Conservation (phyloP, 176 grass and related monocot genomes). For the Puya raimondii region DNA sequence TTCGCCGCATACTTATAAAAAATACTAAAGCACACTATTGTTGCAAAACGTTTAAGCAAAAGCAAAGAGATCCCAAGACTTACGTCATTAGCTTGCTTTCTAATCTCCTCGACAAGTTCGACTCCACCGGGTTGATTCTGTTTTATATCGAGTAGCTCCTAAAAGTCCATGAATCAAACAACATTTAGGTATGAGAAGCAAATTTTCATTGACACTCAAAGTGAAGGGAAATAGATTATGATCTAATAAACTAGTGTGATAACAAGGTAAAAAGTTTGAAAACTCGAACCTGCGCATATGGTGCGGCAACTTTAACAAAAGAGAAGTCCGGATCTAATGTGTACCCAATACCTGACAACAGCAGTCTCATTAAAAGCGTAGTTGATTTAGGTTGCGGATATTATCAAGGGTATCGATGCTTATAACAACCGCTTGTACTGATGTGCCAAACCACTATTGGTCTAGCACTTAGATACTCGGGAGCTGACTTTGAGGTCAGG, state of each 20-base stretch:
- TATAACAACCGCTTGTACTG: not conserved
- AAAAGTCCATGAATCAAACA: conserved; percentile 14
- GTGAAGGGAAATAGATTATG: not conserved
- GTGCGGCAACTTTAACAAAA: conserved; percentile 80
- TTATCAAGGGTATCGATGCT: not conserved
- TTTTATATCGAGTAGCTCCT: conserved; percentile 86
- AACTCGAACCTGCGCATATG: conserved; percentile 74
- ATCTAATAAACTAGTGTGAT: not conserved
- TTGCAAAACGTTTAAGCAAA: not conserved
- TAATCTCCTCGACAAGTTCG: conserved; percentile 66
- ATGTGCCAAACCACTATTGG: no score
- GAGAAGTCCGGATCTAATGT: conserved; percentile 90
- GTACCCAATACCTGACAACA: conserved; percentile 73
- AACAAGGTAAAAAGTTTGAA: not conserved
- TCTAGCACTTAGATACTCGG: no score
- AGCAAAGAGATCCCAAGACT: conserved; percentile 20
- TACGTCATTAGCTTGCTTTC: conserved; percentile 97
- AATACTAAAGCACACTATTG: not conserved
- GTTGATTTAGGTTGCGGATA: conserved; percentile 5
- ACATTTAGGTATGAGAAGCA: not conserved
- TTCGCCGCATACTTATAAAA: no score
- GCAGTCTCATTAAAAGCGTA: conserved; percentile 14
- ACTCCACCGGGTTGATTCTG: conserved; percentile 38
- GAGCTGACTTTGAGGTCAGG: no score
- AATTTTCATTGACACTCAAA: not conserved